A percentile compares a stretch with the other conserved stretches of the same genome.
Evolutionary conservation across 768 basidiomycete species (phyloP).

Genomic region (Boletellus sp.): DNA sequence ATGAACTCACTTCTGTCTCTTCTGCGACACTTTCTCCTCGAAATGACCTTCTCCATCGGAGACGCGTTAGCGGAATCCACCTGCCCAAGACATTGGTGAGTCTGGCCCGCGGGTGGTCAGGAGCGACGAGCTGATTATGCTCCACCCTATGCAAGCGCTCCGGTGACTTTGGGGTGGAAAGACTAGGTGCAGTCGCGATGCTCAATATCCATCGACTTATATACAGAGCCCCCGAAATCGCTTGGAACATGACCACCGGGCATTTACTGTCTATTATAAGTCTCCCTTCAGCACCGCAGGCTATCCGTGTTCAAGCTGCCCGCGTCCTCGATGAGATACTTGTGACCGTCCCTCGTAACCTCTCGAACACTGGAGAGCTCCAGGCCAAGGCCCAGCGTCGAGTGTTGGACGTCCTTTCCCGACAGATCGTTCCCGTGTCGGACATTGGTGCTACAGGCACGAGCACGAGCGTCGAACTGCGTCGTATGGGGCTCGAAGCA

Average conservation of each 20-base stretch:
- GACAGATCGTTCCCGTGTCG: constrained; percentile 58
- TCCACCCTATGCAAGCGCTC: constrained; percentile 51
- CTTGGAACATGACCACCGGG: constrained; percentile 77
- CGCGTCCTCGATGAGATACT: constrained; percentile 84
- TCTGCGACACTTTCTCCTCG: constrained; percentile 39
- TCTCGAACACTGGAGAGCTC: constrained; percentile 54
- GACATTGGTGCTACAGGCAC: constrained; percentile 42
- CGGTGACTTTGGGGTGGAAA: constrained; percentile 91
- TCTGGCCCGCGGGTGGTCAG: constrained; percentile 3
- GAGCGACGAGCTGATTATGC: not conserved
- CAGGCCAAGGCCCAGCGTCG: constrained; percentile 74
- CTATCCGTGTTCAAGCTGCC: constrained; percentile 85
- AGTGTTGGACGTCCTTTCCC: constrained; percentile 79
- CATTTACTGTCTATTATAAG: constrained; percentile 80
- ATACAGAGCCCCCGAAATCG: constrained; percentile 74
- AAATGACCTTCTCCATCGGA: constrained; percentile 47
- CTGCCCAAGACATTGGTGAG: constrained; percentile 73
- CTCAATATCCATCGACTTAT: constrained; percentile 88
- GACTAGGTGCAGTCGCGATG: constrained; percentile 72
- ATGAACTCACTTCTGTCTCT: constrained; percentile 34
- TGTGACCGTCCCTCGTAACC: constrained; percentile 68
- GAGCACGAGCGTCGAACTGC: constrained; percentile 64
- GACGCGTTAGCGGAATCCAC: constrained; percentile 86
- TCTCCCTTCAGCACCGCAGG: constrained; percentile 62
- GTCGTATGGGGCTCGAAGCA: constrained; percentile 85